Evolutionary conservation across 2,329 filamentous ascomycete genomes (phyloP).

Genomic region (Aspergillus arachidicola): DNA sequence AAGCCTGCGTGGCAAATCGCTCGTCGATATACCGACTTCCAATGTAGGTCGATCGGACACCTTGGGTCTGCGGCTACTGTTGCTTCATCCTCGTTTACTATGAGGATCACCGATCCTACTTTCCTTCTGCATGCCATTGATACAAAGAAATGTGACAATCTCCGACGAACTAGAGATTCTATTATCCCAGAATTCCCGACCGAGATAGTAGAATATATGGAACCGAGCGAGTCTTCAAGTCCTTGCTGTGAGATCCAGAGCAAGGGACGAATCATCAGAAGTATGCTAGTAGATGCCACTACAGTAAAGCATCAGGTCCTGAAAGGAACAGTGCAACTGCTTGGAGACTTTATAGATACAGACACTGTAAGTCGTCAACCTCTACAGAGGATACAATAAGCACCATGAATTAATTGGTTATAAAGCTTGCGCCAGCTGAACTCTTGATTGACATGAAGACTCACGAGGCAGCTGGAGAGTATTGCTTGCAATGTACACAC

Average conservation of each 20-base stretch:
- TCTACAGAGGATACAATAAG: not conserved
- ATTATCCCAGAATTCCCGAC: not conserved
- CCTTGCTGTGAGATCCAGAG: not conserved
- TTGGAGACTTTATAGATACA: constrained; percentile 52
- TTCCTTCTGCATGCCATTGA: constrained; percentile 33
- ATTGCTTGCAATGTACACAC: constrained; percentile 46
- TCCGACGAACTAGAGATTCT: not conserved
- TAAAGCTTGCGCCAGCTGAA: constrained; percentile 45
- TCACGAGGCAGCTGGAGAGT: constrained; percentile 39
- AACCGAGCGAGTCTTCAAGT: constrained; percentile 15
- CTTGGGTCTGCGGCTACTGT: constrained; percentile 51
- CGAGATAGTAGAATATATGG: constrained; percentile 8
- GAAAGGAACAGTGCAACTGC: constrained; percentile 39
- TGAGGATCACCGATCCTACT: constrained; percentile 46
- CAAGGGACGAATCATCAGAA: not conserved
- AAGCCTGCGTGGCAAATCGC: not conserved
- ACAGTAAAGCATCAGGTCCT: constrained; percentile 13
- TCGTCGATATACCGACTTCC: no score
- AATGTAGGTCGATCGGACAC: constrained; percentile 45
- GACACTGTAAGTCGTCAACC: constrained; percentile 30
- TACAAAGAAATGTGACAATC: constrained; percentile 19
- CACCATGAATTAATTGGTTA: not conserved
- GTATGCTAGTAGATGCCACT: not conserved
- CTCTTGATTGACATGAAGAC: constrained; percentile 34
- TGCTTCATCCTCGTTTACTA: constrained; percentile 50